Percentiles rank a stretch among this genome's conserved stretches.
These are phyloP conservation scores for Neophaeococcomyces mojaviensis DNA, from an alignment of 2,329 filamentous ascomycete genomes.

Conservation along the genomic window DNA sequence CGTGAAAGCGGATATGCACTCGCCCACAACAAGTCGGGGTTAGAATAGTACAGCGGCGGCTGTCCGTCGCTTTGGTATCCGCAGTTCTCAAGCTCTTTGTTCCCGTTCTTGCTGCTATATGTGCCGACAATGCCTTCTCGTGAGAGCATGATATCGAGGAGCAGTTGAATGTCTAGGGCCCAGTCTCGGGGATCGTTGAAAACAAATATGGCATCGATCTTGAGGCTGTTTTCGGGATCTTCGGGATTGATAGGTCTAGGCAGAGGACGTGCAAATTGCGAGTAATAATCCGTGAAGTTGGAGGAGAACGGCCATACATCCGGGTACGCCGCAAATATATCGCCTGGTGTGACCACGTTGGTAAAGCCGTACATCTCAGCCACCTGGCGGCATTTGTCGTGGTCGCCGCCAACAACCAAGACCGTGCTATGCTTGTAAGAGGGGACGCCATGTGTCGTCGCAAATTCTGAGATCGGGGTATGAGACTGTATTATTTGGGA, in stretches of 20 bases:
- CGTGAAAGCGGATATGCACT: slow-evolving; percentile 76
- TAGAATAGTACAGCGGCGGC: slow-evolving; percentile 77
- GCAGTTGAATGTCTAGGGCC: slow-evolving; percentile 80
- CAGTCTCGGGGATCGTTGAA: slow-evolving; percentile 97
- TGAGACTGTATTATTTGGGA: slow-evolving; percentile 81
- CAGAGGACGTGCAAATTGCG: slow-evolving; percentile 31
- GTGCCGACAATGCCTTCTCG: slow-evolving; percentile 73
- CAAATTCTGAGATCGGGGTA: slow-evolving; percentile 72
- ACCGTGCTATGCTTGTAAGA: slow-evolving; percentile 58
- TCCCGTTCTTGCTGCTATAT: slow-evolving; percentile 63
- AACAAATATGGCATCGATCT: slow-evolving; percentile 83
- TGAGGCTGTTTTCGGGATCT: slow-evolving; percentile 42
- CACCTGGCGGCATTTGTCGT: slow-evolving; percentile 60
- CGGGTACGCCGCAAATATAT: slow-evolving; percentile 68
- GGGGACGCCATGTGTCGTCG: slow-evolving; percentile 2
- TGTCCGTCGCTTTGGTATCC: slow-evolving; percentile 81
- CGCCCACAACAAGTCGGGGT: slow-evolving; percentile 85
- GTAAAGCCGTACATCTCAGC: slow-evolving; percentile 72
- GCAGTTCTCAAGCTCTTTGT: slow-evolving; percentile 55
- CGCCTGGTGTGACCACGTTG: slow-evolving; percentile 75
- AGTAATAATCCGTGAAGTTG: slow-evolving; percentile 54
- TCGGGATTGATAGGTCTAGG: slow-evolving; percentile 35
- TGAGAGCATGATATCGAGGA: slow-evolving; percentile 76
- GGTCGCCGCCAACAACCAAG: slow-evolving; percentile 64
- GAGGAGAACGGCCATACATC: slow-evolving; percentile 77